Conservation (phyloP, 179 eudicot species). For the Vitellaria paradoxa region DNA sequence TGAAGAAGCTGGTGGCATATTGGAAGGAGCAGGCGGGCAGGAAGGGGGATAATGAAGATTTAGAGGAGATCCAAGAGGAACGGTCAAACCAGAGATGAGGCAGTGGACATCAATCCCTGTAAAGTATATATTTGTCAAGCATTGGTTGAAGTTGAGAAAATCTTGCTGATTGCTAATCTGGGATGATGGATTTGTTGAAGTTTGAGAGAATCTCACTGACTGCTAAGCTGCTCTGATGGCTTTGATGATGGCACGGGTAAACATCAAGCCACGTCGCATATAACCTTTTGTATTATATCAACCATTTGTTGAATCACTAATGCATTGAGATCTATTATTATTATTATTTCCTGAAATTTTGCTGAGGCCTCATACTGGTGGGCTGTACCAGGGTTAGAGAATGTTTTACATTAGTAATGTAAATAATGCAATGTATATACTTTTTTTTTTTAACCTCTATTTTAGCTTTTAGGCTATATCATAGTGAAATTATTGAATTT, state of each 20-base stretch:
- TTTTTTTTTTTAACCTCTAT: too few species aligned
- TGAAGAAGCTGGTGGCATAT: conserved; percentile 76
- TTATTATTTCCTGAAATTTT: conserved; percentile 8
- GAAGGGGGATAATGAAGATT: conserved; percentile 84
- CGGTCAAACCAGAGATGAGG: conserved; percentile 45
- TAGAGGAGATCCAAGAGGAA: conserved; percentile 94
- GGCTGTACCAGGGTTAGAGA: neutral
- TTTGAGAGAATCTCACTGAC: too few species aligned
- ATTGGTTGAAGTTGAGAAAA: neutral
- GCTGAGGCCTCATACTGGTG: neutral
- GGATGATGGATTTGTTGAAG: conserved; percentile 6
- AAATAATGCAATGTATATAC: neutral
- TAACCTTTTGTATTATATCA: conserved; percentile 12
- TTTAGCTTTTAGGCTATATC: too few species aligned
- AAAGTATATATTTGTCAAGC: neutral
- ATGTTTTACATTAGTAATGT: conserved; percentile 13
- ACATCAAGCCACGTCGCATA: neutral
- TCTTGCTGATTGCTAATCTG: neutral
- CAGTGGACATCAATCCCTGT: conserved; percentile 56
- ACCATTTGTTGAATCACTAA: conserved; percentile 10
- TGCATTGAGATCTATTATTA: neutral
- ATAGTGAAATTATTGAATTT: too few species aligned
- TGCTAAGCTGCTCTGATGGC: too few species aligned
- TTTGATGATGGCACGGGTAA: too few species aligned
- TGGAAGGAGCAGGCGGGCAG: conserved; percentile 98